These are phyloP conservation scores for Entomortierella parvispora DNA, from an alignment of 192 early-diverging fungal species.

Conservation along the genomic window DNA sequence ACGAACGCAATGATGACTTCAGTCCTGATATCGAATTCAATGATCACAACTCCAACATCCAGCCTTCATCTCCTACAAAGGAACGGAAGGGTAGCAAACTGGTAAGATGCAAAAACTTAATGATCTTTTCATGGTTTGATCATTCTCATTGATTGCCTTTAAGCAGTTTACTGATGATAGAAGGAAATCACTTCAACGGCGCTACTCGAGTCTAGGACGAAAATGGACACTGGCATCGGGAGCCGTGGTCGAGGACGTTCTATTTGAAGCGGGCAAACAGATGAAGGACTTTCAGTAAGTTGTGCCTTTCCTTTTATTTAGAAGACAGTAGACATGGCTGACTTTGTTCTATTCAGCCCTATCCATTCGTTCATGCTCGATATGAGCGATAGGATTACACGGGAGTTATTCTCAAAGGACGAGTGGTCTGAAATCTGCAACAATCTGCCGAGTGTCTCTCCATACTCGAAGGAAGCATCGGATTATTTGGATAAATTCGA, in stretches of 20 bases:
- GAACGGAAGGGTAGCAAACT: slow-evolving; percentile 5
- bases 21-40: too few species aligned
- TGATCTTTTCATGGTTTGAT: background rate
- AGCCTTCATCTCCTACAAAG: slow-evolving; percentile 3
- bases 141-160: background rate
- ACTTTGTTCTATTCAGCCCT: slow-evolving; percentile 18
- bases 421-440: slow-evolving; percentile 21
- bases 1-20: too few species aligned
- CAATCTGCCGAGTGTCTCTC: slow-evolving; percentile 13
- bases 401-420: slow-evolving; percentile 28
- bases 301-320: background rate
- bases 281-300: slow-evolving; percentile 20
- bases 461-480: slow-evolving; percentile 24
- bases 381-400: slow-evolving; percentile 16
- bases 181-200: slow-evolving; percentile 11
- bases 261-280: slow-evolving; percentile 8
- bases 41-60: background rate
- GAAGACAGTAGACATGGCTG: slow-evolving; percentile 8
- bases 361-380: slow-evolving; percentile 31
- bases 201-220: slow-evolving; percentile 19
- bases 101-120: slow-evolving; percentile 7
- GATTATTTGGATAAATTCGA: slow-evolving; percentile 33
- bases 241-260: slow-evolving; percentile 24
- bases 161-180: slow-evolving; percentile 19
- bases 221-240: slow-evolving; percentile 25